These are phyloP conservation scores for Tolypocladium amazonense DNA, from an alignment of 2,329 filamentous ascomycete genomes.

Conservation along the genomic window DNA sequence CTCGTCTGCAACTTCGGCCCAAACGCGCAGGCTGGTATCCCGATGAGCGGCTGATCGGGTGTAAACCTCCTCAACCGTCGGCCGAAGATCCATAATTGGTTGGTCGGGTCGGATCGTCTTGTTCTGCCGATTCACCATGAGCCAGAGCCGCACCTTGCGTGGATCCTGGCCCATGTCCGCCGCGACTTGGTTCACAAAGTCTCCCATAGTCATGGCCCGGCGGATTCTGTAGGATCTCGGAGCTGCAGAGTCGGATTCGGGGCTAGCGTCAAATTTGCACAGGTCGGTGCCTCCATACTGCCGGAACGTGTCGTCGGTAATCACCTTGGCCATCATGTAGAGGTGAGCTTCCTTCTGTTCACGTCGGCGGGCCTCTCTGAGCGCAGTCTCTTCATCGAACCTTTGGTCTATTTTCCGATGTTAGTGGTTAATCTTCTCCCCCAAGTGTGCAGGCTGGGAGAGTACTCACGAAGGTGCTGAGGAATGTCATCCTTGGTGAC, in stretches of 20 bases:
- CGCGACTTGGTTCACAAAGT: conserved; percentile 63
- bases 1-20: conserved; percentile 70
- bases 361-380: conserved; percentile 66
- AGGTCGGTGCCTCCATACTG: conserved; percentile 79
- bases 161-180: conserved; percentile 58
- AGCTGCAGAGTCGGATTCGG: conserved; percentile 56
- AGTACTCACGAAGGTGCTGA: conserved; percentile 58
- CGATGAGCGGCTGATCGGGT: conserved; percentile 43
- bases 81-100: conserved; percentile 65
- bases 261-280: conserved; percentile 52
- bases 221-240: conserved; percentile 65
- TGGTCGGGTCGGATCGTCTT: conserved; percentile 90
- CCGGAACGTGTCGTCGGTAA: conserved; percentile 73
- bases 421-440: conserved; percentile 6
- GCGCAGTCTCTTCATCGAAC: conserved; percentile 71
- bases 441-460: background rate
- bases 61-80: conserved; percentile 64
- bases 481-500: conserved; percentile 74
- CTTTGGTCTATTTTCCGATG: conserved; percentile 43
- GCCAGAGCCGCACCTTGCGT: conserved; percentile 72
- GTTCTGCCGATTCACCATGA: conserved; percentile 98
- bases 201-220: conserved; percentile 62
- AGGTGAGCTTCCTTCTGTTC: conserved; percentile 92
- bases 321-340: conserved; percentile 75
- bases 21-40: conserved; percentile 69